Percentiles rank a stretch among this genome's conserved stretches.
Evolutionary conservation across 208 protist genomes (phyloP).

Genomic region (Trypanosoma platydactyli): DNA sequence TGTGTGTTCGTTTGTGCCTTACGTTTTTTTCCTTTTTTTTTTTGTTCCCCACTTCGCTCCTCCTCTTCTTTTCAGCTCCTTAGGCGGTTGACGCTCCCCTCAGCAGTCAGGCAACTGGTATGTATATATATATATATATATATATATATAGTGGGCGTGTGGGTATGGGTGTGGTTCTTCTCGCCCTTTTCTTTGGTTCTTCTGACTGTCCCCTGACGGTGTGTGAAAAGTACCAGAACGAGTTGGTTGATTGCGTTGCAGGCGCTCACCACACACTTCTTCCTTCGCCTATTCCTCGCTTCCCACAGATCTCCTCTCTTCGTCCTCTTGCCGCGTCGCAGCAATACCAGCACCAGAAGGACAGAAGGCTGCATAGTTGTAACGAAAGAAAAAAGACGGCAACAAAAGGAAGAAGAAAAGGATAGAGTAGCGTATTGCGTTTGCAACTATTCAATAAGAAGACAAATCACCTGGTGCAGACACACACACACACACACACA

Average conservation of each 20-base stretch:
- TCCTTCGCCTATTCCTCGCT: too few relatives aligned
- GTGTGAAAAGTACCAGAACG: too few relatives aligned
- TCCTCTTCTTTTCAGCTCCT: conserved; percentile 2
- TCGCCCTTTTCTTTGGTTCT: too few relatives aligned
- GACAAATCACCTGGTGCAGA: background rate
- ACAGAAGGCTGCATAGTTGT: background rate
- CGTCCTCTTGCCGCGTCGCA: background rate
- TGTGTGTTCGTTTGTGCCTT: conserved; percentile 11
- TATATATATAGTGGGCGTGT: background rate
- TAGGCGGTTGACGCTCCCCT: background rate
- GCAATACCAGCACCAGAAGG: background rate
- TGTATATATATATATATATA: background rate
- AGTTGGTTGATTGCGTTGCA: too few relatives aligned
- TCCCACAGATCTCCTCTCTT: too few relatives aligned
- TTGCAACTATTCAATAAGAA: background rate
- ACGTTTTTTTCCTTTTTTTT: conserved; percentile 1
- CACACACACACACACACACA: conserved; percentile 11
- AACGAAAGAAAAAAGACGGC: conserved; percentile 17
- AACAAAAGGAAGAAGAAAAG: background rate
- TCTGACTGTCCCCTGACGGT: too few relatives aligned
- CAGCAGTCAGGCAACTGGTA: background rate
- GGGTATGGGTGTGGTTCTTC: background rate
- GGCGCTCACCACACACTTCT: too few relatives aligned
- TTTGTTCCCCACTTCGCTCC: background rate
- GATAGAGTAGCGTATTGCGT: too few relatives aligned